Conservation (phyloP, 768 basidiomycete species). For the Omphalotus guepiniiformis region DNA sequence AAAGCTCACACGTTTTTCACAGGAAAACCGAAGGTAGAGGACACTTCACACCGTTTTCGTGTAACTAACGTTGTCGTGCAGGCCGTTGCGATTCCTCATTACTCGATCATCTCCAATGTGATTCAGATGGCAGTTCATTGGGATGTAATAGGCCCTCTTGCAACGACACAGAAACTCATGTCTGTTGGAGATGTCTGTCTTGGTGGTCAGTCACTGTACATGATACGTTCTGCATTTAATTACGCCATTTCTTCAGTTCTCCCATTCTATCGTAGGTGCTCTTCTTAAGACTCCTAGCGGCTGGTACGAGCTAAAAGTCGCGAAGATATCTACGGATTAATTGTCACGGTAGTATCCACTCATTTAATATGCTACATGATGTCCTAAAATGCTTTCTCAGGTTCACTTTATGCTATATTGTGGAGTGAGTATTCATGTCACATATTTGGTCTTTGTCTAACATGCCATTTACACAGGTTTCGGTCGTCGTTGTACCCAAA, state of each 20-base stretch:
- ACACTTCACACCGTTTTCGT: slow-evolving; percentile 15
- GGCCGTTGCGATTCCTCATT: slow-evolving; percentile 69
- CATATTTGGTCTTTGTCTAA: too few species aligned
- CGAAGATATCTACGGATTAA: slow-evolving; percentile 57
- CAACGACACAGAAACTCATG: slow-evolving; percentile 36
- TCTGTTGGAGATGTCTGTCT: slow-evolving; percentile 52
- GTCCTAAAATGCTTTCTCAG: slow-evolving; percentile 23
- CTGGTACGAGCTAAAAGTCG: background rate
- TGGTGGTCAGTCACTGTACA: slow-evolving; percentile 34
- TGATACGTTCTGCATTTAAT: background rate
- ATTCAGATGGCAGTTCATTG: slow-evolving; percentile 55
- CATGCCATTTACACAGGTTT: too few species aligned
- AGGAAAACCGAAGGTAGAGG: slow-evolving; percentile 37
- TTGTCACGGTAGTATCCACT: slow-evolving; percentile 43
- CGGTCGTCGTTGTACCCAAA: slow-evolving; percentile 60
- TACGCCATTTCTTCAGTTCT: slow-evolving; percentile 44
- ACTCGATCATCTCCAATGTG: slow-evolving; percentile 57
- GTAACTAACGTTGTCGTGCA: slow-evolving; percentile 15
- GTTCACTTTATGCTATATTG: slow-evolving; percentile 51
- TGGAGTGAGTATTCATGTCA: slow-evolving; percentile 44
- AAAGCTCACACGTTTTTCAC: background rate
- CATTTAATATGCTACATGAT: background rate
- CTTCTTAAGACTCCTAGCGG: background rate
- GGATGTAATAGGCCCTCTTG: slow-evolving; percentile 34
- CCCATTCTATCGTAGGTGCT: slow-evolving; percentile 54